These are phyloP conservation scores for Danielia reshetovae DNA, from an alignment of 805 yeast species.

Conservation along the genomic window DNA sequence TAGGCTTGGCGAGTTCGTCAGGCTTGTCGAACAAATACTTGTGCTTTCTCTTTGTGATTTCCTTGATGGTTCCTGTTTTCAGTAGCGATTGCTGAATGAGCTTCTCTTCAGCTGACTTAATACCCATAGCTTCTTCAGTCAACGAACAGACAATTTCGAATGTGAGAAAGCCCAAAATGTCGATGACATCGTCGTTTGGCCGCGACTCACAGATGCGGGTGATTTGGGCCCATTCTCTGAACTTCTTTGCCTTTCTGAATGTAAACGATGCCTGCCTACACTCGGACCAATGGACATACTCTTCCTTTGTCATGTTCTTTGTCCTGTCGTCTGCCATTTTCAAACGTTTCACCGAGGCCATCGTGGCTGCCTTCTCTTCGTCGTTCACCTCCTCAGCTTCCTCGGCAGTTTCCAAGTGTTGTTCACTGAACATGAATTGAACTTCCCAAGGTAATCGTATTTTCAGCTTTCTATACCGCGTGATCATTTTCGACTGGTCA, in stretches of 20 bases:
- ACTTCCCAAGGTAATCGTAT: slow-evolving; percentile 93
- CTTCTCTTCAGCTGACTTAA: slow-evolving; percentile 65
- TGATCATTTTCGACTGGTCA: slow-evolving; percentile 40
- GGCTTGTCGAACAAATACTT: slow-evolving; percentile 82
- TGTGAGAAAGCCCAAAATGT: slow-evolving; percentile 89
- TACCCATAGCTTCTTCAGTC: slow-evolving; percentile 85
- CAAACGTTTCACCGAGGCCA: slow-evolving; percentile 82
- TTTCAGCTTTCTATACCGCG: slow-evolving; percentile 64
- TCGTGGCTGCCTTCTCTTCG: slow-evolving; percentile 83
- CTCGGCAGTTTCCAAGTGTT: slow-evolving; percentile 68
- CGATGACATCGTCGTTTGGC: slow-evolving; percentile 95
- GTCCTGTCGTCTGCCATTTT: slow-evolving; percentile 95
- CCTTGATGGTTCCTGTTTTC: slow-evolving; percentile 22
- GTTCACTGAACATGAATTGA: slow-evolving; percentile 89
- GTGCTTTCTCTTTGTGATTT: slow-evolving; percentile 32
- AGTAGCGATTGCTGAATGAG: slow-evolving; percentile 22
- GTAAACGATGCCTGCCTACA: slow-evolving; percentile 98
- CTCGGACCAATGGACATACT: slow-evolving; percentile 98
- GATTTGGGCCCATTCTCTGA: slow-evolving; percentile 94
- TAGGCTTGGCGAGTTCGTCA: slow-evolving; percentile 75
- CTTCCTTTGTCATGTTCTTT: slow-evolving; percentile 89
- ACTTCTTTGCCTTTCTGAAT: slow-evolving; percentile 88
- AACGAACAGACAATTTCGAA: slow-evolving; percentile 94
- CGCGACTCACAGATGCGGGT: slow-evolving; percentile 78
- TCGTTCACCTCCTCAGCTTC: slow-evolving; percentile 67